Evolutionary conservation across 495 filamentous ascomycete genomes (phyloP), one percentile per base, ranked within the genome.

Genomic region (Parachaetomium inaequale): DNA sequence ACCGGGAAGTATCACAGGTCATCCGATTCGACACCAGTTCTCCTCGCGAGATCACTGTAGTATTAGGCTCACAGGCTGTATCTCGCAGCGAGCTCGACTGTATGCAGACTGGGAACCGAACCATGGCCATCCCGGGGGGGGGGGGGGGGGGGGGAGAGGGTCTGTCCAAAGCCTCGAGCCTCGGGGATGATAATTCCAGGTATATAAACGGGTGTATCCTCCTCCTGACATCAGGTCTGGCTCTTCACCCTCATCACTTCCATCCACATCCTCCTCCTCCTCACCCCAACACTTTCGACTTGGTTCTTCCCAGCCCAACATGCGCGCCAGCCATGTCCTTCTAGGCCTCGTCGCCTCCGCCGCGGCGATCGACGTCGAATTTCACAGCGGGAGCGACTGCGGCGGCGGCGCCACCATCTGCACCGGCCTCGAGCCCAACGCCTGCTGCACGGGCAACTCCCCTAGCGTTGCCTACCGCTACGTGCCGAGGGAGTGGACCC

Each of bases 281-380:
- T 47, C 43, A 47, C 11, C 43, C 11, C 43, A 50, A 28, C 46
- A 28, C 23, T 50, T 50, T 29, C 46, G 8, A 28, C 46, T 23
- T 7, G 5, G 14, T 17, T 17, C 23, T 29, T 17, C 4, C 25
- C 46, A 28, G 46, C 25, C 46, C 46, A 50, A 50, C 0, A 50
- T 50, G 52, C 52, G 43, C 34, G 43, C 43, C 54, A 56, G 23
- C 54, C 34, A 56, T 12, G 5, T 43, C 28, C 23, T 56, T n/a
- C 34, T 56, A 11, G 46, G 46, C 23, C 46, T 59, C 17, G 43
- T 59, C 25, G 26, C 38, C 43, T 49, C 43, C 42, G 56, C 42
- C 40, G 32, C 56, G 4, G 56, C 56, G 7, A 59, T 59, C 56
- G 56, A 59, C 28, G 56, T 59, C 17, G 36, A 49, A 42, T 59